phyloP scores from a whole-genome alignment of 768 basidiomycete species.

The Mycena galericulata region DNA sequence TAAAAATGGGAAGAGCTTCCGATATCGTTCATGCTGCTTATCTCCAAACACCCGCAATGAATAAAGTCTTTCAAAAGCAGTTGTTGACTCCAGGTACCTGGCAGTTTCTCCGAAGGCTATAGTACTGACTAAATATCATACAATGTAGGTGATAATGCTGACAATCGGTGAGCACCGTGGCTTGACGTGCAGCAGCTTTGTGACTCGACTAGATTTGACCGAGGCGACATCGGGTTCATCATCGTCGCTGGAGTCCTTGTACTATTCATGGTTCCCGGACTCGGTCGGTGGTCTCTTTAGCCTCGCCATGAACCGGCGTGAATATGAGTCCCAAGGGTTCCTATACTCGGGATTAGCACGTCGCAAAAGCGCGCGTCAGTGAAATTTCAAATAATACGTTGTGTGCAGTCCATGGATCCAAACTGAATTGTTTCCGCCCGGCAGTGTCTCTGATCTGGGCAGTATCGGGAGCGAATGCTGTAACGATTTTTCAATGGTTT shows the following conservation, averaged over 20 bases:
- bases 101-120: too few species aligned
- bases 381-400: neutral
- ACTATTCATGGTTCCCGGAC: slow-evolving; percentile 81
- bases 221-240: slow-evolving; percentile 80
- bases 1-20: too few species aligned
- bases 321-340: slow-evolving; percentile 59
- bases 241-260: slow-evolving; percentile 77
- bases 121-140: slow-evolving; percentile 6
- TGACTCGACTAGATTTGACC: slow-evolving; percentile 63
- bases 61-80: too few species aligned
- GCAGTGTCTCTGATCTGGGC: slow-evolving; percentile 81
- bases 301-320: slow-evolving; percentile 19
- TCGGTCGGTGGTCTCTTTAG: slow-evolving; percentile 55
- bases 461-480: slow-evolving; percentile 77
- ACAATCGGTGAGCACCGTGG: slow-evolving; percentile 26
- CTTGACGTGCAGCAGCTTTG: neutral
- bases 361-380: slow-evolving; percentile 70
- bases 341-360: slow-evolving; percentile 80
- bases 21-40: too few species aligned
- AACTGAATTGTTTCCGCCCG: neutral
- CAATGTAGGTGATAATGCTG: slow-evolving; percentile 25
- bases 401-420: neutral
- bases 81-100: too few species aligned
- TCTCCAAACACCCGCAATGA: too few species aligned
- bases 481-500: slow-evolving; percentile 87